Evolutionary conservation across 495 filamentous ascomycete species (phyloP), one percentile per base, ranked within the genome.

Genomic region (Platismatia glauca): DNA sequence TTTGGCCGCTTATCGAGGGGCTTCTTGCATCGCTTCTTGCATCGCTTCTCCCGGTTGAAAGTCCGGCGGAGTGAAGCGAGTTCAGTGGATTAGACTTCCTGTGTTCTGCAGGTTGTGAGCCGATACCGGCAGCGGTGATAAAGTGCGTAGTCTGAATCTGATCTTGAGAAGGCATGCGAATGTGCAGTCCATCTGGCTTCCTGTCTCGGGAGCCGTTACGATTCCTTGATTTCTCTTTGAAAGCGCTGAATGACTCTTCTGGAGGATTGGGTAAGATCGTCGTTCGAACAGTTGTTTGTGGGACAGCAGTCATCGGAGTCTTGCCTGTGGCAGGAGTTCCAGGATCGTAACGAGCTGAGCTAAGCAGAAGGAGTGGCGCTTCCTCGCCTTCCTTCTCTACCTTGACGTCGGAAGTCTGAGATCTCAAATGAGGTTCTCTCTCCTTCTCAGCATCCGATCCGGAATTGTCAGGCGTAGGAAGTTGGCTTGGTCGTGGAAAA

Each of bases 131-230:
- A 58, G 59, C 33, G 7, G 63, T 24, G 8, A 70, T 57, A 39
- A 46, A 68, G n/a, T 63, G 62, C 5, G 63, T 61, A 4, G 57
- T 62, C 29, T 61, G 56, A 43, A 70, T 59, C 29, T 68, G 68
- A 64, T 87, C 81, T 57, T 84, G 74, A 2, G 84, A 77, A 41
- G 86, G 81, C 65, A 89, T 79, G 22, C 86, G 84, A 57, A 95
- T 82, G 58, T 94, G 85, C 41, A 98, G 77, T 3, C 87, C 89
- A 63, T 89, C 84, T 16, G 91, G 91, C 63, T 93, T 95, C 31
- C 91, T 83, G 64, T 86, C 87, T 35, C 87, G 80, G 34, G 91
- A 91, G 18, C 86, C 87, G 69, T 89, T 89, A 38, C 86, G 80
- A 38, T 74, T 79, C 29, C 78, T 75, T 37, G 78, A 78, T 44